Evolutionary conservation across 1,284 basidiomycete genomes (phyloP), one percentile per base, ranked within the genome.

Genomic region (Vanrija sp.): DNA sequence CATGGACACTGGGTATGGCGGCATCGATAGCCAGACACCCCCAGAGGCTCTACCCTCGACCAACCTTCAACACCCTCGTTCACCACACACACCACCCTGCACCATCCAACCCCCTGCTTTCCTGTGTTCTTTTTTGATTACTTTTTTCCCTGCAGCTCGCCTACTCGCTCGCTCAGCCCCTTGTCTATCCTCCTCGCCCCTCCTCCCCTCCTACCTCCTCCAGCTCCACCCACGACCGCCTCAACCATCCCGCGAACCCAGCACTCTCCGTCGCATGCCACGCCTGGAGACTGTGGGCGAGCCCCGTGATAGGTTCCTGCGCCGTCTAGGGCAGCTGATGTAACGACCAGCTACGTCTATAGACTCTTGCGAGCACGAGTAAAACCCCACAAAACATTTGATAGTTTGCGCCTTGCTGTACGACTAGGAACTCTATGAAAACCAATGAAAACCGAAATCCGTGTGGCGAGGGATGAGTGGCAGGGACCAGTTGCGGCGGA

Each of bases 281-380:
- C 34, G 34, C 25, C 39, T 47, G 38, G 38, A 51, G 51, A 38
- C 25, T 29, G 29, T 38, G 45, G 56, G 51, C 50, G 56, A 63
- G 73, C 75, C 75, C 74, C 75, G 75, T 66, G 75, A 77, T 77
- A 76, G 75, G 75, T 75, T 77, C 74, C 64, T 72, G 66, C 61
- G 66, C 62, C 64, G 58, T 60, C 58, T 3, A 34, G 43, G 43
- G 53, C 44, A 46, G 43, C 57, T 58, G 60, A 34, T 34, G 34
- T 34, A 12, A 34, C 34, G 34, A 34, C 34, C 34, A 12, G 34
- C 34, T 14, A 34, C 34, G 34, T 34, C 34, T 15, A 34, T 34
- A 34, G 34, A 34, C 34, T 34, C 34, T 34, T 14, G 34, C 34
- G 34, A 34, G 34, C 34, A 34, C 34, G 34, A 34, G 34, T 34